Conservation (phyloP, 768 basidiomycete species). For the Lyophyllum shimeji region DNA sequence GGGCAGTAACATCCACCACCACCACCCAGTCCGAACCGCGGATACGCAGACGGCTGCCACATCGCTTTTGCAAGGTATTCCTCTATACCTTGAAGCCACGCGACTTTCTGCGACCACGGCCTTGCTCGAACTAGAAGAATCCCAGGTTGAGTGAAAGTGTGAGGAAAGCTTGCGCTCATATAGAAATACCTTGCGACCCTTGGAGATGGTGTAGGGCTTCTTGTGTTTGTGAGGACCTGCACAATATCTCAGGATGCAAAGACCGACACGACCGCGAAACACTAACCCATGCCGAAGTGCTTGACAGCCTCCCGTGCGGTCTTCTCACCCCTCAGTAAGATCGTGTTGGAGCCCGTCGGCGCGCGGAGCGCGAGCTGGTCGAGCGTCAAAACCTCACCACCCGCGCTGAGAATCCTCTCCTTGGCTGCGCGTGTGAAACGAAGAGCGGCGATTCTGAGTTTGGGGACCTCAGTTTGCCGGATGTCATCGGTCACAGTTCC, state of each 20-base stretch:
- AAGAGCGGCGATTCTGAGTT: slow-evolving; percentile 91
- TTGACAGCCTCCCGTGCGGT: slow-evolving; percentile 93
- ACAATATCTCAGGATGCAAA: not conserved
- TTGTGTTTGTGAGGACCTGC: slow-evolving; percentile 93
- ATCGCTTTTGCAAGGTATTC: slow-evolving; percentile 24
- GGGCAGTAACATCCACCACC: slow-evolving; percentile 19
- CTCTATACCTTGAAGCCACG: slow-evolving; percentile 93
- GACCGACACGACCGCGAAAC: not conserved
- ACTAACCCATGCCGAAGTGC: slow-evolving; percentile 92
- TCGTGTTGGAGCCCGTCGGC: slow-evolving; percentile 93
- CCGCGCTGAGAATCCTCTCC: slow-evolving; percentile 93
- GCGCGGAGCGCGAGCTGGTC: slow-evolving; percentile 95
- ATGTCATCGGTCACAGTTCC: slow-evolving; percentile 95
- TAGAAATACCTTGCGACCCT: slow-evolving; percentile 82
- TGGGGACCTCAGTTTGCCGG: slow-evolving; percentile 82
- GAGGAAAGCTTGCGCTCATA: not conserved
- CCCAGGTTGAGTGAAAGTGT: slow-evolving; percentile 4
- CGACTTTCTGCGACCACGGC: slow-evolving; percentile 98
- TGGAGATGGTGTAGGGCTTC: slow-evolving; percentile 94
- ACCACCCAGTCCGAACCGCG: slow-evolving; percentile 24
- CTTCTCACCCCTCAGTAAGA: slow-evolving; percentile 90
- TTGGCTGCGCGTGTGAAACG: slow-evolving; percentile 91
- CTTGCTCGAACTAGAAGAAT: slow-evolving; percentile 80
- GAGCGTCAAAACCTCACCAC: slow-evolving; percentile 92
- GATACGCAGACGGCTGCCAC: slow-evolving; percentile 22